A percentile compares a stretch with the other conserved stretches of the same genome.
phyloP scores from a whole-genome alignment of 1,284 basidiomycete genomes.

The Cutaneotrichosporon daszewskae region DNA sequence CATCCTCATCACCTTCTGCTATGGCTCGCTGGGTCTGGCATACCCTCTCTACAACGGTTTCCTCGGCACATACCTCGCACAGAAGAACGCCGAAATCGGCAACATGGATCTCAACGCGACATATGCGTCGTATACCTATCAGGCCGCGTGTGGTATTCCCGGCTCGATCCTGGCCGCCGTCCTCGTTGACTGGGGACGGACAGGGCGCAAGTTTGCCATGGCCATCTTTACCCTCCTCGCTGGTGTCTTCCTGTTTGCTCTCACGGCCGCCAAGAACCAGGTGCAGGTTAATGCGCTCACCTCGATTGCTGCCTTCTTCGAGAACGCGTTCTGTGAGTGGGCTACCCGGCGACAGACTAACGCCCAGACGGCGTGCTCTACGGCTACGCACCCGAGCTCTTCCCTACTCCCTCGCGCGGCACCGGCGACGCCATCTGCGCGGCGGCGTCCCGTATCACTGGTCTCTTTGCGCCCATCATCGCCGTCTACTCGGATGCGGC shows the following conservation, averaged over 20 bases:
- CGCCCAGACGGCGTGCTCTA: constrained; percentile 60
- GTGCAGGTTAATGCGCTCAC: constrained; percentile 55
- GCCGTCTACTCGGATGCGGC: constrained; percentile 22
- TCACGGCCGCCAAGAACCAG: constrained; percentile 56
- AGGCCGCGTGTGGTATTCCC: constrained; percentile 53
- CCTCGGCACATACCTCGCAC: constrained; percentile 54
- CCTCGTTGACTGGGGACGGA: constrained; percentile 54
- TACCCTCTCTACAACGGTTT: constrained; percentile 52
- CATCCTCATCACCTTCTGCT: constrained; percentile 54
- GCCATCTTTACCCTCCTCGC: constrained; percentile 53
- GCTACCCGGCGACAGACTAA: no score
- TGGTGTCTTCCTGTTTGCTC: constrained; percentile 58
- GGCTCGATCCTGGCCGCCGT: constrained; percentile 57
- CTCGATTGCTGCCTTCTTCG: constrained; percentile 54
- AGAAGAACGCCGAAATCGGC: constrained; percentile 23
- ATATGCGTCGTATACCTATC: constrained; percentile 53
- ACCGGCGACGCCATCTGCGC: constrained; percentile 60
- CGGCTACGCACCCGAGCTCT: constrained; percentile 61
- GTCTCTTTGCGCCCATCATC: constrained; percentile 47
- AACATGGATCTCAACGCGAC: constrained; percentile 43
- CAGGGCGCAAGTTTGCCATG: constrained; percentile 56
- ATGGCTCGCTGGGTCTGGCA: constrained; percentile 58
- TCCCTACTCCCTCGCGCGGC: constrained; percentile 60
- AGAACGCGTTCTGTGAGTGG: constrained; percentile 50
- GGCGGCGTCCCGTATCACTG: constrained; percentile 55